These are phyloP conservation scores for Solanum pinnatisectum DNA, from an alignment of 257 asterid genomes.

Conservation along the genomic window DNA sequence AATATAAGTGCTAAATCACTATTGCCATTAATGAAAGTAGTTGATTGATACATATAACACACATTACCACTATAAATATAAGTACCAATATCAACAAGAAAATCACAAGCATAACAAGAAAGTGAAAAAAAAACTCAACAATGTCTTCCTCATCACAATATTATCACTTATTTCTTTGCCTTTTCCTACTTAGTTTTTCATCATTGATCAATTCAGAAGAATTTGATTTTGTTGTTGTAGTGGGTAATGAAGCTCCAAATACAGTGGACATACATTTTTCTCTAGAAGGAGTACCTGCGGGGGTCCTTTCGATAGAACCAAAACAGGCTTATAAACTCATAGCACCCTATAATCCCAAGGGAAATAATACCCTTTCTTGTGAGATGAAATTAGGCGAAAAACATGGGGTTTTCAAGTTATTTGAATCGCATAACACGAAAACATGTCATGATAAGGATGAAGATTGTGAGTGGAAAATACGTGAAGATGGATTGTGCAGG, in stretches of 20 bases:
- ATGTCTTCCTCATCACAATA: background rate
- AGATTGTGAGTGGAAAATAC: background rate
- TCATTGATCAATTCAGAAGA: background rate
- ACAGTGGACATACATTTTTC: background rate
- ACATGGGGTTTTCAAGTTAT: background rate
- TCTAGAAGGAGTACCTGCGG: background rate
- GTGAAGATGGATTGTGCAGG: background rate
- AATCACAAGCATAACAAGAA: background rate
- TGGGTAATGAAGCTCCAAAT: background rate
- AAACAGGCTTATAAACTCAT: background rate
- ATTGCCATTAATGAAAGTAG: background rate
- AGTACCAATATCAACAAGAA: background rate
- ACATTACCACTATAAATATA: background rate
- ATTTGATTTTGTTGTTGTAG: background rate
- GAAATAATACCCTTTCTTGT: background rate
- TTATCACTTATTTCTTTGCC: background rate
- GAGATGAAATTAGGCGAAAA: background rate
- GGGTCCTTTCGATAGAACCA: background rate
- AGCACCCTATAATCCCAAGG: background rate
- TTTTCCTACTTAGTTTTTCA: background rate
- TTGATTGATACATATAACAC: background rate
- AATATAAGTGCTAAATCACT: background rate
- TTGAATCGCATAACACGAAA: background rate
- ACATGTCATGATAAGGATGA: background rate
- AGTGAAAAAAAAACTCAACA: background rate